Evolutionary conservation across 371 early-diverging fungal species (phyloP).

Genomic region (Mucor piriformis): DNA sequence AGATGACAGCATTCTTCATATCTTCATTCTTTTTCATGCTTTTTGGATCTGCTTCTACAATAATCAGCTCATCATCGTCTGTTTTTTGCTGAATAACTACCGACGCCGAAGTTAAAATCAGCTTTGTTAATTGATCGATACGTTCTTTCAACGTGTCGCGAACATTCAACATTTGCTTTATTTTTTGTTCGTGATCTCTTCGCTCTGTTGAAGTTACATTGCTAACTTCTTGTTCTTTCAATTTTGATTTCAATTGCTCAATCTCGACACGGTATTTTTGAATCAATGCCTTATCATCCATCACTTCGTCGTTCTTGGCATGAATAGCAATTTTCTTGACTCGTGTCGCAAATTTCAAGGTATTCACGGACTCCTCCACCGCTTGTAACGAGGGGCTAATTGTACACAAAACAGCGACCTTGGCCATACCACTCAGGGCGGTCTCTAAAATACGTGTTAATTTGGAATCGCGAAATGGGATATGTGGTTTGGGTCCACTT

Average conservation of each 20-base stretch:
- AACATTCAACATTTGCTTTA: slow-evolving; percentile 71
- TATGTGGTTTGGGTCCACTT: slow-evolving; percentile 52
- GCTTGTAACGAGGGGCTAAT: slow-evolving; percentile 70
- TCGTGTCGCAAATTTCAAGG: slow-evolving; percentile 86
- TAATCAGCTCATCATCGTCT: not conserved
- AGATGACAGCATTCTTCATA: not conserved
- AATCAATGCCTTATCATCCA: slow-evolving; percentile 85
- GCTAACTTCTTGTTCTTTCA: slow-evolving; percentile 58
- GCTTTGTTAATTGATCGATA: slow-evolving; percentile 73
- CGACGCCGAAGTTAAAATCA: slow-evolving; percentile 78
- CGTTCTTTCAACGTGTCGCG: slow-evolving; percentile 79
- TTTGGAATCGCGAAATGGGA: slow-evolving; percentile 94
- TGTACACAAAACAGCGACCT: slow-evolving; percentile 84
- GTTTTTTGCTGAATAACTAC: slow-evolving; percentile 27
- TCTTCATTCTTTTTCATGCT: not conserved
- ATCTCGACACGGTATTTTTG: slow-evolving; percentile 87
- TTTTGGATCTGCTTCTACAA: not conserved
- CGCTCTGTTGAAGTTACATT: slow-evolving; percentile 37
- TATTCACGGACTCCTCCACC: slow-evolving; percentile 82
- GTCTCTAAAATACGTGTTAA: slow-evolving; percentile 91
- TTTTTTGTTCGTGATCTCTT: slow-evolving; percentile 73
- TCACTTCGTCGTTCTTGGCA: slow-evolving; percentile 71
- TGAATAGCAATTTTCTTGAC: slow-evolving; percentile 74
- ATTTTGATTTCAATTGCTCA: slow-evolving; percentile 77
- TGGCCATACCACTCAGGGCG: slow-evolving; percentile 81